Evolutionary conservation across 495 filamentous ascomycete species (phyloP), one percentile per base, ranked within the genome.

Genomic region (Xylaria nigripes): DNA sequence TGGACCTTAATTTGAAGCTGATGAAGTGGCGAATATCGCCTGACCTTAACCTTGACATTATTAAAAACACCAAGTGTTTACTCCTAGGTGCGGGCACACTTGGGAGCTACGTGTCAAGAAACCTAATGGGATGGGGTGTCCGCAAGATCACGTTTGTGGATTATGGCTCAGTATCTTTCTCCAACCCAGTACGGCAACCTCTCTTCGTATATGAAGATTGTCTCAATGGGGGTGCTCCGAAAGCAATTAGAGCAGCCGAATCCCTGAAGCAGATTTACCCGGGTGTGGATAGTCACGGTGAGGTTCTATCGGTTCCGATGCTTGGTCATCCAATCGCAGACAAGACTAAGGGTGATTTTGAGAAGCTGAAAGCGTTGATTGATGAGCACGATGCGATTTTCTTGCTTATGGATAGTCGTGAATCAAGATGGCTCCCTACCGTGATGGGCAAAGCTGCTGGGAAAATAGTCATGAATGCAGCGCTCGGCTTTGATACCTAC

Each of bases 11-110:
- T 62, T 76, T 96, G 55, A 97, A 96, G 70, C 78, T 98, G 49
- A 98, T 98, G 81, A 96, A 96, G 73, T 98, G 93, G 93, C 83
- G 93, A 23, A 87, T 98, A 51, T 88, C 90, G 18, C 93, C 93
- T 6, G 81, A 81, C 42, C 74, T 98, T 21, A 79, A 97, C 65
- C 83, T 98, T 12, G 89, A 95, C 10, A 83, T 78, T 47, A 87
- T 97, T 62, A 96, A 95, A 66, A 78, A 85, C 42, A 92, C 93
- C 6, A 95, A 83, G 59, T 98, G 93, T 63, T 81, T 98, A 40
- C 72, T 98, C 27, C 83, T 98, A n/a, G 93, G 93, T 21, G 90
- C 93, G 12, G 93, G 93, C 21, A 98, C 93, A 2, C 79, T 98
- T 15, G 93, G 93, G 27, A 89, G 87, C 50, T 96, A 96, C 65